Evolutionary conservation across 2,329 filamentous ascomycete genomes (phyloP).

Genomic region (Acrodontium crateriforme): DNA sequence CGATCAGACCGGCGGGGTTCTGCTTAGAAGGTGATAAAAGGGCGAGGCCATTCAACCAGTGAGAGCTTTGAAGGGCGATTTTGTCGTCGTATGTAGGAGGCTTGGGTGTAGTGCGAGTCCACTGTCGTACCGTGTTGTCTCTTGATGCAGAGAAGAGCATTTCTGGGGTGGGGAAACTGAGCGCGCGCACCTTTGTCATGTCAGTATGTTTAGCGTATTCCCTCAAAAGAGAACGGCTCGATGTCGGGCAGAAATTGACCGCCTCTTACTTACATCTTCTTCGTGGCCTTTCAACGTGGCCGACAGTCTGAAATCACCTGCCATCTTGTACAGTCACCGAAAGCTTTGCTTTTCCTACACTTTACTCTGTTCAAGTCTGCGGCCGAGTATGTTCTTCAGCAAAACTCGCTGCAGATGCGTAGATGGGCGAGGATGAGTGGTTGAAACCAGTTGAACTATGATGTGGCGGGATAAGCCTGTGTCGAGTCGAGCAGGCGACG

Average conservation of each 20-base stretch:
- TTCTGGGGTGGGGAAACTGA: conserved; percentile 61
- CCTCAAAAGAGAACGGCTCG: not conserved
- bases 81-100: conserved; percentile 62
- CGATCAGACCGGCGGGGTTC: conserved; percentile 64
- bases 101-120: conserved; percentile 53
- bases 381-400: no score
- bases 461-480: no score
- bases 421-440: no score
- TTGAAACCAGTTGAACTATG: no score
- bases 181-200: conserved; percentile 60
- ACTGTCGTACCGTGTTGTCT: conserved; percentile 79
- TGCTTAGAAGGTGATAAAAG: conserved; percentile 56
- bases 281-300: conserved; percentile 80
- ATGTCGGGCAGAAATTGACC: conserved; percentile 1
- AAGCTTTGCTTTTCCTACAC: conserved; percentile 6
- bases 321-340: conserved; percentile 37
- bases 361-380: no score
- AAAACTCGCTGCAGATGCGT: no score
- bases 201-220: not conserved
- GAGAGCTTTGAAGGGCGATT: conserved; percentile 65
- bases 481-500: no score
- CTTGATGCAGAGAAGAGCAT: conserved; percentile 73
- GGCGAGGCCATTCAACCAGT: conserved; percentile 77
- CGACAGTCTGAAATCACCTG: conserved; percentile 74
- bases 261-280: conserved; percentile 66